Percentiles rank a stretch among this genome's conserved stretches.
phyloP scores from a whole-genome alignment of 306 rosid genomes.

The Castanospermum australe region DNA sequence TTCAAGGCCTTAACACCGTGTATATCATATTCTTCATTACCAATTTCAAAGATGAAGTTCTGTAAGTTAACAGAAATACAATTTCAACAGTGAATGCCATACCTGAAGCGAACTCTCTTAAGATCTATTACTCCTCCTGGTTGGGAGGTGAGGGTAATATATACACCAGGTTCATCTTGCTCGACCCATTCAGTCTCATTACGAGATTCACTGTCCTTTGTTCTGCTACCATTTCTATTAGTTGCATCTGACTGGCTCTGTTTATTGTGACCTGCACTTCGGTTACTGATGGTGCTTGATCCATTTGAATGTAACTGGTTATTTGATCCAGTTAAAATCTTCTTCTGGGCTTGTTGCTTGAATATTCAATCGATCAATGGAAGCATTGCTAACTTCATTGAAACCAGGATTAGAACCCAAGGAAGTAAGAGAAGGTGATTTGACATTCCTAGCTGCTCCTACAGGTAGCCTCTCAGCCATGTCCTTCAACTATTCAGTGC shows the following conservation, averaged over 20 bases:
- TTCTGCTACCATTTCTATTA: slow-evolving; percentile 75
- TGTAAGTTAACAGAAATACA: not conserved
- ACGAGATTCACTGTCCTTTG: slow-evolving; percentile 73
- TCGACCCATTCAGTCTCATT: slow-evolving; percentile 93
- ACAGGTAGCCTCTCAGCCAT: slow-evolving; percentile 98
- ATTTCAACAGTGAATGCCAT: slow-evolving; percentile 13
- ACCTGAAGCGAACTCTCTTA: slow-evolving; percentile 99
- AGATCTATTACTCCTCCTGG: slow-evolving; percentile 91
- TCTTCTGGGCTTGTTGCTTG: slow-evolving; percentile 62
- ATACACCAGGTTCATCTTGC: slow-evolving; percentile 97
- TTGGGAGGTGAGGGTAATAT: slow-evolving; percentile 86
- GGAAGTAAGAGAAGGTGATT: slow-evolving; percentile 75
- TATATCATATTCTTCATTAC: slow-evolving; percentile 4
- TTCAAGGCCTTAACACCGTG: not conserved
- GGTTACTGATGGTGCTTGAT: slow-evolving; percentile 54
- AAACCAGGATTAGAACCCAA: slow-evolving; percentile 60
- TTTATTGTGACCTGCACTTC: slow-evolving; percentile 62
- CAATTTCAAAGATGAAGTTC: not conserved
- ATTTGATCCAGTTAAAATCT: slow-evolving; percentile 68
- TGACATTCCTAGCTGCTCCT: slow-evolving; percentile 74
- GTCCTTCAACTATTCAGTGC: slow-evolving; percentile 73
- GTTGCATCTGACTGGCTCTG: slow-evolving; percentile 64
- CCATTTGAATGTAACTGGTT: slow-evolving; percentile 70
- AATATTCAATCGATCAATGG: slow-evolving; percentile 60
- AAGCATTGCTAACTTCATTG: slow-evolving; percentile 57